These are phyloP conservation scores for Parvularia atlantis DNA, from an alignment of 78 protist genomes.

Conservation along the genomic window DNA sequence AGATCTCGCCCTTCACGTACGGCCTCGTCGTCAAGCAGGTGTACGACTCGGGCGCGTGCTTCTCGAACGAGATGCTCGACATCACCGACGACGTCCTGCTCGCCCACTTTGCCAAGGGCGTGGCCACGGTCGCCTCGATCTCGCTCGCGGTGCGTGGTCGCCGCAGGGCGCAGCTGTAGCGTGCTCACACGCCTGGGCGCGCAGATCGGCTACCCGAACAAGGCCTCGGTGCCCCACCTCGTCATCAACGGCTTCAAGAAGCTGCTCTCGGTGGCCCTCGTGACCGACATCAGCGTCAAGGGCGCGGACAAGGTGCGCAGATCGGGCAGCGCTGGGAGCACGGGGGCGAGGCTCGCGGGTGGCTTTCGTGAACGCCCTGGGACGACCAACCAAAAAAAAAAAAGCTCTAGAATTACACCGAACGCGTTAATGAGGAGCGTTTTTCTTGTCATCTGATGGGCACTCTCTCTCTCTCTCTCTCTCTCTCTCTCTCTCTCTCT, in stretches of 20 bases:
- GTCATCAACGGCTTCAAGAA: conserved; percentile 87
- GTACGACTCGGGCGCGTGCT: conserved; percentile 87
- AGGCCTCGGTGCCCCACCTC: conserved; percentile 88
- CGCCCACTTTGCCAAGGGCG: conserved; percentile 44
- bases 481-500: background rate
- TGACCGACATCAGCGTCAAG: conserved; percentile 68
- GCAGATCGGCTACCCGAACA: conserved; percentile 84
- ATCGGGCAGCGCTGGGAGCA: background rate
- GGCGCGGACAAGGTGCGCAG: conserved; percentile 30
- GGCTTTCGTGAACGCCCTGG: background rate
- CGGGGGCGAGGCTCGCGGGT: background rate
- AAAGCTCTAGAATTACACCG: background rate
- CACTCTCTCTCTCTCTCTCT: background rate
- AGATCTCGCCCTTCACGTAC: conserved; percentile 95
- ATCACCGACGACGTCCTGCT: conserved; percentile 73
- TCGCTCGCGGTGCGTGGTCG: conserved; percentile 73
- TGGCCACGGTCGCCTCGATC: conserved; percentile 77
- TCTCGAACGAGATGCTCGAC: conserved; percentile 75
- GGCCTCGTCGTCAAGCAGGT: conserved; percentile 67
- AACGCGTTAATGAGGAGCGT: background rate
- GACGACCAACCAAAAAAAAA: background rate
- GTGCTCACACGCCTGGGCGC: too few relatives aligned
- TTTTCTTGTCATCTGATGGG: background rate
- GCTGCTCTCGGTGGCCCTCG: conserved; percentile 84
- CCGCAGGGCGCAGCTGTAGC: too few relatives aligned